Evolutionary conservation across 768 basidiomycete species (phyloP), one percentile per base, ranked within the genome.

Genomic region (Paxillus ammoniavirescens): DNA sequence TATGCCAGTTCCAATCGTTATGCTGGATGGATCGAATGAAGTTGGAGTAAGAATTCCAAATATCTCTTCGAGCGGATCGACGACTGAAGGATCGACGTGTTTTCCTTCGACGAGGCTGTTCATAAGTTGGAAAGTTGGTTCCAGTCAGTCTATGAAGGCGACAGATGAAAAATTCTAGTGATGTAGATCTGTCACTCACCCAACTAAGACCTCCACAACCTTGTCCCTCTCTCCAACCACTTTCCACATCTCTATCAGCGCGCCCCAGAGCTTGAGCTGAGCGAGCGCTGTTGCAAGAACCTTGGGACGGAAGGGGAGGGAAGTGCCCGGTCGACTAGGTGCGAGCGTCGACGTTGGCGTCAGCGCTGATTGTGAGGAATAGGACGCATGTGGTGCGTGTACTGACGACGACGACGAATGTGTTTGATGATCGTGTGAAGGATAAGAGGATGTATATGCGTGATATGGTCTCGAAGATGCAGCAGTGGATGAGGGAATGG

Each of bases 181-280:
- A 26, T 15, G 40, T 17, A n/a, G 18, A 15, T 36, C 12, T 8
- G 15, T 23, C n/a, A 54, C 69, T 55, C 26, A 71, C 68, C 59
- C 63, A 43, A 49, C 58, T 37, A 71, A 50, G 28, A 67, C 42
- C 5, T 62, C 58, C 18, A 71, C 51, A 4, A 63, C 55, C 51
- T 45, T 69, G 12, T 40, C 57, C 5, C 52, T 56, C 15, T 71
- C 55, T 8, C 61, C 57, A 28, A 28, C 49, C 5, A 47, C 45
- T 33, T 62, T 64, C 66, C 66, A 68, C 62, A 68, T 61, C 53
- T 68, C 66, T 26, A 68, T 30, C 37, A 65, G 55, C 10, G n/a
- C 54, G 7, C 62, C 55, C 67, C 64, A 68, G 38, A 64, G 58
- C 8, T 50, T 47, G 49, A 65, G 42, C 12, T 43, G 36, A 14